Evolutionary conservation across 1,284 basidiomycete species (phyloP), one percentile per base, ranked within the genome.

Genomic region (Tausonia pullulans): DNA sequence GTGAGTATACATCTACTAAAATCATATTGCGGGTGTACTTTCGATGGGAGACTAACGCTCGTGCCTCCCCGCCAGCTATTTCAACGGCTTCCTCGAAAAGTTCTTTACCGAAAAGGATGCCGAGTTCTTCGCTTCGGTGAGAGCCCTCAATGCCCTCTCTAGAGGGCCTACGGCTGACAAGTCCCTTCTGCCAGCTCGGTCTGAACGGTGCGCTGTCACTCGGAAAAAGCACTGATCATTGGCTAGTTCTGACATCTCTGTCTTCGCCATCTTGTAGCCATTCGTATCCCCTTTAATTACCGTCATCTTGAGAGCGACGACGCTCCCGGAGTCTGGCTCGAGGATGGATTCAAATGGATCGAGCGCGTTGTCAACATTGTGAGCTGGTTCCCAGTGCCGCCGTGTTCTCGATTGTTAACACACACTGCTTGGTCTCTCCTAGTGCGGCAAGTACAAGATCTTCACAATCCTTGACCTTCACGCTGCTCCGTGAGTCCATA

Each of bases 91-190:
- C 74, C 77, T 87, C 16, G 83, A 87, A 69, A 81, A 87, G 74
- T 87, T 88, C 77, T 88, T 87, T 75, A 78, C 78, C 48, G 84
- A 84, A 45, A 78, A 79, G n/a, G 87, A 88, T 72, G 86, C 85
- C 46, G 75, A 77, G 62, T 87, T 86, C 77, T 69, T 81, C 39
- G 57, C 62, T 14, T 63, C 62, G 16, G 53, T 63, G 4, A 16
- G 59, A 27, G 27, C 48, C 48, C 56, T 16, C 13, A 41, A 16
- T 51, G 27, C 9, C 7, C 5, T 3, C n/a, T 49, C 49, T 50
- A 4, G 27, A 6, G 3, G 16, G 27, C 39, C 4, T 7, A 16
- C 11, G 4, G 16, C 50, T 59, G 58, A 59, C 44, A 16, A n/a
- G 10, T 13, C 7, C n/a, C 78, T 44, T 43, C 44, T 58, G 2